Conservation (phyloP, 1,284 basidiomycete species). For the Ceratobasidium sp. region DNA sequence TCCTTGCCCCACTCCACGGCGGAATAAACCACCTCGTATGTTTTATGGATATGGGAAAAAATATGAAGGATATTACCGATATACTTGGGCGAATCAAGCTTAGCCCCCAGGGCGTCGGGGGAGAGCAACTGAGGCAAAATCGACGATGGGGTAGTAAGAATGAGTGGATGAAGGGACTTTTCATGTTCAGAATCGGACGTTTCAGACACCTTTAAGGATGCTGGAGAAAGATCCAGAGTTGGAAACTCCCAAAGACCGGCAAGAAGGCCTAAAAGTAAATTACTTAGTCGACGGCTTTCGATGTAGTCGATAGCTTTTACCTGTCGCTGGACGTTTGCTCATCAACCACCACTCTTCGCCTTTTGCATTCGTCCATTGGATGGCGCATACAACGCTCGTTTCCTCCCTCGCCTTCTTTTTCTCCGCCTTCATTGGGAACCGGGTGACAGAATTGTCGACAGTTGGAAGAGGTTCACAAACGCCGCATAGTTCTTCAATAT, state of each 20-base stretch:
- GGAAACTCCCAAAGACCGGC: conserved; percentile 89
- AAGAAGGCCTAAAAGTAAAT: conserved; percentile 71
- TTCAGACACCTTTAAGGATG: conserved; percentile 26
- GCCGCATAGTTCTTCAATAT: conserved; percentile 79
- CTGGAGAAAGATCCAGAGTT: conserved; percentile 52
- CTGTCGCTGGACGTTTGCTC: conserved; percentile 80
- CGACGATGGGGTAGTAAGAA: conserved; percentile 46
- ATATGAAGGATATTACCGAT: conserved; percentile 78
- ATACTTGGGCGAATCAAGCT: conserved; percentile 58
- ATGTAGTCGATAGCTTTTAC: conserved; percentile 54
- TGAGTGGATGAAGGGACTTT: background rate
- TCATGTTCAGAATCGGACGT: conserved; percentile 36
- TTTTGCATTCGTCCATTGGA: conserved; percentile 70
- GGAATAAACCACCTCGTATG: conserved; percentile 73
- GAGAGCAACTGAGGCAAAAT: conserved; percentile 40
- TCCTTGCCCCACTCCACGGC: conserved; percentile 14
- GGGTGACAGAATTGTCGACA: conserved; percentile 58
- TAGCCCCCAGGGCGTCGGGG: conserved; percentile 44
- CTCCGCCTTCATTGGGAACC: conserved; percentile 87
- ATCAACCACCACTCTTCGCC: conserved; percentile 71
- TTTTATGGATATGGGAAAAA: conserved; percentile 92
- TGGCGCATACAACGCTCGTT: conserved; percentile 81
- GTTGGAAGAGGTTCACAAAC: conserved; percentile 72
- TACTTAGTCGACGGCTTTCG: conserved; percentile 41
- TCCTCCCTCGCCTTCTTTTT: conserved; percentile 88